phyloP scores from a whole-genome alignment of 2,329 filamentous ascomycete species.

The Stemphylium lycopersici region DNA sequence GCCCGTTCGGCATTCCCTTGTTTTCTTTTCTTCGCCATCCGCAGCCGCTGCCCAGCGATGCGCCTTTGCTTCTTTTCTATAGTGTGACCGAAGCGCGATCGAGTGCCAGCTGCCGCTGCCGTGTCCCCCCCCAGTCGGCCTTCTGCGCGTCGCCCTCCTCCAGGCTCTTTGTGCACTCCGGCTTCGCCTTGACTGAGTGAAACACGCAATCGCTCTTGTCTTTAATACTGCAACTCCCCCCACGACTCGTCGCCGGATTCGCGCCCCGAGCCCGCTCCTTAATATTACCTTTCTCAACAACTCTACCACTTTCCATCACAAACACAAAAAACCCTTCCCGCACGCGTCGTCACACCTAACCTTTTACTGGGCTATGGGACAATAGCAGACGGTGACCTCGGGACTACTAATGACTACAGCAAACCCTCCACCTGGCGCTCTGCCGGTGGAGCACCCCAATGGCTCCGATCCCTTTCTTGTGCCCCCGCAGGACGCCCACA shows the following conservation, averaged over 20 bases:
- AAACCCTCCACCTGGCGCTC: slow-evolving; percentile 50
- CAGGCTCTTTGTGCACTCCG: slow-evolving; percentile 28
- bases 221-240: slow-evolving; percentile 8
- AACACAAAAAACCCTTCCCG: not conserved
- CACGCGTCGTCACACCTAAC: slow-evolving; percentile 5
- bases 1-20: slow-evolving; percentile 34
- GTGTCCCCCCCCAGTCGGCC: slow-evolving; percentile 23
- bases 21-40: slow-evolving; percentile 33
- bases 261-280: slow-evolving; percentile 8
- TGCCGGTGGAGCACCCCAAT: slow-evolving; percentile 47
- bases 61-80: slow-evolving; percentile 30
- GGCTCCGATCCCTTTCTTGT: slow-evolving; percentile 54
- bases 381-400: slow-evolving; percentile 22
- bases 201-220: slow-evolving; percentile 21
- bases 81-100: slow-evolving; percentile 38
- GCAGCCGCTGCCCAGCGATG: slow-evolving; percentile 41
- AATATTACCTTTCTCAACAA: slow-evolving; percentile 1
- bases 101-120: slow-evolving; percentile 31
- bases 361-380: slow-evolving; percentile 36
- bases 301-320: slow-evolving; percentile 5
- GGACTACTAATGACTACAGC: slow-evolving; percentile 51
- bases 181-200: slow-evolving; percentile 24
- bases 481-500: slow-evolving; percentile 46
- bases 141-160: slow-evolving; percentile 31
- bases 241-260: slow-evolving; percentile 7